A percentile compares a stretch with the other conserved stretches of the same genome.
Evolutionary conservation across 192 early-diverging fungal species (phyloP).

Genomic region (Coemansia sp.): DNA sequence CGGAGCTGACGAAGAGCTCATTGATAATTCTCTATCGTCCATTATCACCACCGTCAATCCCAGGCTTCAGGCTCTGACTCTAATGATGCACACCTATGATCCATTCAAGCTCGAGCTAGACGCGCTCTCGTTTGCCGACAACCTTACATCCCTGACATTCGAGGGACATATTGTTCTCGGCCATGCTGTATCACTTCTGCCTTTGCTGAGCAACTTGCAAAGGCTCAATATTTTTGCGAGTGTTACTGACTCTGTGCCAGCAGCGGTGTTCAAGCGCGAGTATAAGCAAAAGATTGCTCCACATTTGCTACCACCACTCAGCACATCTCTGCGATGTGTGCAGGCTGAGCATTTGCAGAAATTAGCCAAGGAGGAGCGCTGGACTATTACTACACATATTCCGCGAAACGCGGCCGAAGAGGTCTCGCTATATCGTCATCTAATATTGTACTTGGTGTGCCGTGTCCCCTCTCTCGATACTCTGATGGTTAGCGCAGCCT

Average conservation of each 20-base stretch:
- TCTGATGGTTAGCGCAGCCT: too few species aligned
- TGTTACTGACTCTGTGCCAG: background rate
- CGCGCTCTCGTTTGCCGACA: background rate
- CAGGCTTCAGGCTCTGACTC: conserved; percentile 4
- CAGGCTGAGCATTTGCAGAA: background rate
- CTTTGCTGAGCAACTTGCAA: background rate
- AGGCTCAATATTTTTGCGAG: background rate
- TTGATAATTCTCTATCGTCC: background rate
- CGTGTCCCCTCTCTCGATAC: too few species aligned
- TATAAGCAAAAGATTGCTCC: background rate
- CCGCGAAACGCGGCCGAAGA: too few species aligned
- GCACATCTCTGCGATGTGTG: background rate
- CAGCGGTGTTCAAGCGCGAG: background rate
- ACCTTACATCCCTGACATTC: too few species aligned
- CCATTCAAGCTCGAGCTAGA: background rate
- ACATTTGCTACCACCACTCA: background rate
- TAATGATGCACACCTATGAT: conserved; percentile 2
- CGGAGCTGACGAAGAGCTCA: background rate
- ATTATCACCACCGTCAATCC: background rate
- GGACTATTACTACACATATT: too few species aligned
- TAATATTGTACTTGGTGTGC: too few species aligned
- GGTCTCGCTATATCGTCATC: too few species aligned
- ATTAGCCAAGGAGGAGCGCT: too few species aligned
- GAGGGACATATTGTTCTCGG: too few species aligned
- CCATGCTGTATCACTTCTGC: too few species aligned